phyloP scores from a whole-genome alignment of 345 rosid species.

The Barbarea vulgaris region DNA sequence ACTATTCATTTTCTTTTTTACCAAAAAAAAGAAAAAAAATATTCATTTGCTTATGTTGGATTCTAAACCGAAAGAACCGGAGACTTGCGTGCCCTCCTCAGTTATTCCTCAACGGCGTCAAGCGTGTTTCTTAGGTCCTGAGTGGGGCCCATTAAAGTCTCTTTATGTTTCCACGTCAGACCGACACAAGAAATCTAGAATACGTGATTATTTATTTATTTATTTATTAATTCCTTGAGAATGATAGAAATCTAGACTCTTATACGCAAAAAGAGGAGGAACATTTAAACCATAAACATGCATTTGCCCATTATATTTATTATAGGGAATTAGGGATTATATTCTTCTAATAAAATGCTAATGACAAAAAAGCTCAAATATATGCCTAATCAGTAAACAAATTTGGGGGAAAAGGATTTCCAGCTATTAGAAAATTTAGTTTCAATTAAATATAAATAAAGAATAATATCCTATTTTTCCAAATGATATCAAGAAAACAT shows the following conservation, averaged over 20 bases:
- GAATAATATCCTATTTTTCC: background rate
- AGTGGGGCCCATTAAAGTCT: background rate
- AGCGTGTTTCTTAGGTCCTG: background rate
- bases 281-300: slow-evolving; percentile 7
- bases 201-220: background rate
- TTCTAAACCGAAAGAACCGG: background rate
- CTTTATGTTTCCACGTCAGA: background rate
- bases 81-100: background rate
- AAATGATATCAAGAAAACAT: background rate
- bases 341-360: background rate
- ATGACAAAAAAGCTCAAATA: background rate
- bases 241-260: background rate
- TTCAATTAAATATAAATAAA: background rate
- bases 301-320: background rate
- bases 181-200: background rate
- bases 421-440: background rate
- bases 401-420: background rate
- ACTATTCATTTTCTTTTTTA: no score
- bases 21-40: no score
- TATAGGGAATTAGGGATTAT: background rate
- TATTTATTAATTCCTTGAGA: background rate
- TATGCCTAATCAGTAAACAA: background rate
- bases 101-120: background rate
- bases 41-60: slow-evolving; percentile 6
- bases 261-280: background rate